Evolutionary conservation across 306 rosid genomes (phyloP).

Genomic region (Lotus japonicus): DNA sequence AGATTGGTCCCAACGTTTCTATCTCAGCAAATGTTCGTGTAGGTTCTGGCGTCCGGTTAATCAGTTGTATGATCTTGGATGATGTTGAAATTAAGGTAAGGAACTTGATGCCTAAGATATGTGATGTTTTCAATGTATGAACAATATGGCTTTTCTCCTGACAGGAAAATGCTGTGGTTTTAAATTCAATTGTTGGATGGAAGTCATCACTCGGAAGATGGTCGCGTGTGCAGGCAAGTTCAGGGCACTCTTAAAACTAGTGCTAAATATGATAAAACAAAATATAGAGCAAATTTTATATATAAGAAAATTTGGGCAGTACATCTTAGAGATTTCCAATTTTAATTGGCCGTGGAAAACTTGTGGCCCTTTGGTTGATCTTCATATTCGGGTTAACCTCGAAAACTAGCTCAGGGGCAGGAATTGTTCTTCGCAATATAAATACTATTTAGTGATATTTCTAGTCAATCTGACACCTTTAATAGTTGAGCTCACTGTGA

Average conservation of each 20-base stretch:
- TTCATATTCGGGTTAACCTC: no score
- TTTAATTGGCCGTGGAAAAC: background rate
- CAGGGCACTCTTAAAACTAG: background rate
- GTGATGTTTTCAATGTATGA: background rate
- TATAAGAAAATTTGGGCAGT: background rate
- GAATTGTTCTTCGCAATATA: no score
- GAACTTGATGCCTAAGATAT: background rate
- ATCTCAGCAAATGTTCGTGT: conserved; percentile 95
- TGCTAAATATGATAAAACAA: background rate
- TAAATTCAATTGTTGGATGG: conserved; percentile 91
- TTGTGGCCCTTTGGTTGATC: background rate
- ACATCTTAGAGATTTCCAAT: background rate
- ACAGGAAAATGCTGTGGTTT: conserved; percentile 85
- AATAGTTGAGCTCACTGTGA: background rate
- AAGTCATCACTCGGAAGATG: conserved; percentile 88
- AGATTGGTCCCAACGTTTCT: conserved; percentile 95
- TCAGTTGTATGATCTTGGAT: conserved; percentile 74
- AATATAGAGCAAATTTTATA: background rate
- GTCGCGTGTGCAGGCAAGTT: conserved; percentile 91
- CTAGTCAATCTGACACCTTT: no score
- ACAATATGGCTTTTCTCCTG: conserved; percentile 15
- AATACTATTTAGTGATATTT: no score
- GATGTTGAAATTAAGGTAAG: conserved; percentile 84
- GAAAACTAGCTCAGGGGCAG: no score
- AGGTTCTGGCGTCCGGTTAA: conserved; percentile 84